Conservation (phyloP, 495 filamentous ascomycete genomes). For the Pseudoneurospora amorphoporcata region DNA sequence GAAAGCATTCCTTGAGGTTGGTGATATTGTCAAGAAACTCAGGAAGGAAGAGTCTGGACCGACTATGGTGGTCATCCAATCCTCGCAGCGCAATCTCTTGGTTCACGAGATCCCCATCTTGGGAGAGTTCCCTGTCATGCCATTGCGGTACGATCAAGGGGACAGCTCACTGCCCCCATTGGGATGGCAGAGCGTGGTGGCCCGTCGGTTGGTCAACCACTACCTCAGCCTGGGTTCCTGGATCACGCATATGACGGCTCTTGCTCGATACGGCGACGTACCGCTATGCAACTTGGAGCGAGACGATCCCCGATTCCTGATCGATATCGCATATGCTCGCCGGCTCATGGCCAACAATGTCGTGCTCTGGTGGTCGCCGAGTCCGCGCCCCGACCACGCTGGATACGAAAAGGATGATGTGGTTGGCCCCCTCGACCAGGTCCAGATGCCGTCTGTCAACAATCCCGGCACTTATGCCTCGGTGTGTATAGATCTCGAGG, state of each 20-base stretch:
- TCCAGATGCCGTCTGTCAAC: slow-evolving; percentile 90
- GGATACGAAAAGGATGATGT: slow-evolving; percentile 94
- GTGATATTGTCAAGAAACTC: slow-evolving; percentile 78
- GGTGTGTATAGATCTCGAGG: slow-evolving; percentile 90
- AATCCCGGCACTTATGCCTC: slow-evolving; percentile 87
- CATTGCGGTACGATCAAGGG: slow-evolving; percentile 67
- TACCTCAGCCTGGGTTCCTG: slow-evolving; percentile 86
- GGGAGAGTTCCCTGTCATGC: slow-evolving; percentile 72
- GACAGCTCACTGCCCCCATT: slow-evolving; percentile 84
- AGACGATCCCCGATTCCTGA: slow-evolving; percentile 87
- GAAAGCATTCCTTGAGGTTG: slow-evolving; percentile 77
- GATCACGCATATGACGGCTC: slow-evolving; percentile 76
- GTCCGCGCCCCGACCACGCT: slow-evolving; percentile 83
- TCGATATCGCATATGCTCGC: slow-evolving; percentile 90
- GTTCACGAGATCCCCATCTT: slow-evolving; percentile 78
- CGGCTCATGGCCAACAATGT: slow-evolving; percentile 86
- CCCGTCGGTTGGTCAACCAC: slow-evolving; percentile 73
- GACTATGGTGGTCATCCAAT: slow-evolving; percentile 79
- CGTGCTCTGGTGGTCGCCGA: slow-evolving; percentile 94
- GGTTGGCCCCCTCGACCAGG: slow-evolving; percentile 69
- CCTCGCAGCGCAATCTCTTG: slow-evolving; percentile 68
- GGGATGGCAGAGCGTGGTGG: slow-evolving; percentile 87
- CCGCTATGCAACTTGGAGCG: slow-evolving; percentile 91
- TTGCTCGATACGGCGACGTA: slow-evolving; percentile 86
- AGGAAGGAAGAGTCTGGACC: slow-evolving; percentile 70